Evolutionary conservation across 2,329 filamentous ascomycete species (phyloP).

Genomic region (Didymella pomorum): DNA sequence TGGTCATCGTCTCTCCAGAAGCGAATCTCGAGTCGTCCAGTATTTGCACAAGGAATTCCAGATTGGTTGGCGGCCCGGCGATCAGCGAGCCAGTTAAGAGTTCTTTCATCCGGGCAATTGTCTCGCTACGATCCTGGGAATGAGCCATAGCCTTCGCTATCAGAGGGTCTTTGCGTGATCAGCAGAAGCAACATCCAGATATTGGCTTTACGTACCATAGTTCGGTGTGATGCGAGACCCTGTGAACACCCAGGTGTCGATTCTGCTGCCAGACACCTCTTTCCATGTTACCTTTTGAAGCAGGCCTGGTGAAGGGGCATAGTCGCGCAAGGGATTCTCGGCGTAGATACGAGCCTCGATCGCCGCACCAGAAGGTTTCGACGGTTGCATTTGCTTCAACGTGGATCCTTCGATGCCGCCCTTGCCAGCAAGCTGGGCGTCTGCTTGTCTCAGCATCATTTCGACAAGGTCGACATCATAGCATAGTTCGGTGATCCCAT

Average conservation of each 20-base stretch:
- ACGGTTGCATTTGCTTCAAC: slow-evolving; percentile 55
- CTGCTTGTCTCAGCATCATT: slow-evolving; percentile 64
- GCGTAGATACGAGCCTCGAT: slow-evolving; percentile 65
- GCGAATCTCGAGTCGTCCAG: slow-evolving; percentile 57
- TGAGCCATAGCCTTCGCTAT: slow-evolving; percentile 68
- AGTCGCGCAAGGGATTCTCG: slow-evolving; percentile 66
- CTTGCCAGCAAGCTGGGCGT: slow-evolving; percentile 57
- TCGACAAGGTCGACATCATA: slow-evolving; percentile 63
- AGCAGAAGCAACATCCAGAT: not conserved
- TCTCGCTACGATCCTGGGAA: slow-evolving; percentile 50
- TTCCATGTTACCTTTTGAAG: slow-evolving; percentile 66
- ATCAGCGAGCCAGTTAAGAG: slow-evolving; percentile 58
- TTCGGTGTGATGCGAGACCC: slow-evolving; percentile 65
- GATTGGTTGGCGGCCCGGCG: slow-evolving; percentile 64
- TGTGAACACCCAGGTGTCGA: slow-evolving; percentile 70
- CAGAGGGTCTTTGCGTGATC: slow-evolving; percentile 56
- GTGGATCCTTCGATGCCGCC: slow-evolving; percentile 54
- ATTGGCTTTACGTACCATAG: slow-evolving; percentile 55
- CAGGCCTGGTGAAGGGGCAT: slow-evolving; percentile 66
- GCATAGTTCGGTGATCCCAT: slow-evolving; percentile 65
- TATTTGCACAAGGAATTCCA: slow-evolving; percentile 63
- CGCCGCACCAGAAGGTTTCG: slow-evolving; percentile 56
- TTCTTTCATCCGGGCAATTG: slow-evolving; percentile 56
- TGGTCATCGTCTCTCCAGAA: slow-evolving; percentile 64
- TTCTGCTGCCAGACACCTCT: slow-evolving; percentile 57